Evolutionary conservation across 1,139 yeast genomes (phyloP), one percentile per base, ranked within the genome.

Genomic region (Yamadazyma dushanensis): DNA sequence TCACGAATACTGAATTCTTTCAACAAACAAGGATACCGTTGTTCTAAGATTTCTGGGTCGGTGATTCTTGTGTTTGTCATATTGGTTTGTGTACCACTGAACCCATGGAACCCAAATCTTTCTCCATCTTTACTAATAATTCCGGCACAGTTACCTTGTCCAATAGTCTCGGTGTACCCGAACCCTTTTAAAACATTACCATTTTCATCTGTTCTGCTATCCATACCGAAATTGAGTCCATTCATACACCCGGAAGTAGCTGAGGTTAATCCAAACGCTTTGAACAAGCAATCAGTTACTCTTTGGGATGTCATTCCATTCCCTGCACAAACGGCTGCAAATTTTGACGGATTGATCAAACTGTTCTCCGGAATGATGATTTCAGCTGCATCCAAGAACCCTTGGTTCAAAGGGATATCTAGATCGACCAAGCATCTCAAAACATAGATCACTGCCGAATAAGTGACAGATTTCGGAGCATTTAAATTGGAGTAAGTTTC

Each of bases 291-390:
- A 25, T 46, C 58, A 0, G 74, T 67, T 36, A 67, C 54, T 49
- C 74, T 59, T 47, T 70, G 76, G 5, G 75, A 65, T 1, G 76
- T 69, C 58, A 69, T 65, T 35, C 70, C 75, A 45, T 70, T 70
- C 38, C 75, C 76, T 40, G 72, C 75, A 51, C 66, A 69, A 29
- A 69, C 74, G 27, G 76, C 75, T 40, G 71, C 69, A 31, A 57
- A 63, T 23, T 58, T 59, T 26, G 63, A 65, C 14, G 76, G 76
- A 24, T 64, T 62, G 18, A 70, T 48, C 29, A 70, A 45, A 5
- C 66, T 55, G 37, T 59, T 55, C 31, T 63, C 60, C 1, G 75
- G 73, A 30, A 70, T 54, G n/a, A 54, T 53, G 4, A 69, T 58
- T 15, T 53, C 54, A 38, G 67, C 60, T 9, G 74, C 73, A 34